Base-by-base conservation (phyloP, 306 rosid species). In the Abrus precatorius region DNA sequence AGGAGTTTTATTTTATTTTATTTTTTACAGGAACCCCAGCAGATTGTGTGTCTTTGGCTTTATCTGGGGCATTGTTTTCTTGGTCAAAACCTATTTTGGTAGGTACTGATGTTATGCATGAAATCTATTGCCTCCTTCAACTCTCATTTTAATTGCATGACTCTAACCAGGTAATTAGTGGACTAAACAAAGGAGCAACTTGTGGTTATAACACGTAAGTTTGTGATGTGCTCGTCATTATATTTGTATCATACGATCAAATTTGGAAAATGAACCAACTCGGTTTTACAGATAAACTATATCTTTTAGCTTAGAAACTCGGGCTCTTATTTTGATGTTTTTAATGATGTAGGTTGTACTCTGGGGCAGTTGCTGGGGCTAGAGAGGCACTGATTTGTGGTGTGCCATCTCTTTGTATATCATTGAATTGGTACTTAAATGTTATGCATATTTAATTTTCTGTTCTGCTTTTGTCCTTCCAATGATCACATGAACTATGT, bases 341-440 rank as follows among this genome's bases (percentile, higher is more conserved):
- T 29, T 47, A 52, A 41, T 77, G 41, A 47, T 48, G 32, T 48
- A 87, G 91, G 72, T 66, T 89, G 54, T 77, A 85, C 84, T 89
- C 89, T 0, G 93, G 93, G 44, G 89, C 89, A 43, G 84, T 85
- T 69, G 85, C 91, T 55, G 93, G 85, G 66, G 91, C 91, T 59
- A 85, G 93, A 64, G 93, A 89, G 71, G 93, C 93, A 55, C 40
- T 87, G 72, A 82, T 89, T 41, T 85, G 88, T 43, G 89, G 85
- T 52, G 89, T 89, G 4, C 88, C 89, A 2, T 85, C 91, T 68
- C 77, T 89, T 9, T 89, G 88, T 72, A 72, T 89, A 75, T 87
- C 91, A 9, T 67, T 85, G 71, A 87, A 79, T 65, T 85, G 89
- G 93, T 89, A 47, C 81, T 27, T 78, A 11, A 76, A 40, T 69